phyloP scores from a whole-genome alignment of 2,329 filamentous ascomycete genomes.

The Colletotrichum tabaci region DNA sequence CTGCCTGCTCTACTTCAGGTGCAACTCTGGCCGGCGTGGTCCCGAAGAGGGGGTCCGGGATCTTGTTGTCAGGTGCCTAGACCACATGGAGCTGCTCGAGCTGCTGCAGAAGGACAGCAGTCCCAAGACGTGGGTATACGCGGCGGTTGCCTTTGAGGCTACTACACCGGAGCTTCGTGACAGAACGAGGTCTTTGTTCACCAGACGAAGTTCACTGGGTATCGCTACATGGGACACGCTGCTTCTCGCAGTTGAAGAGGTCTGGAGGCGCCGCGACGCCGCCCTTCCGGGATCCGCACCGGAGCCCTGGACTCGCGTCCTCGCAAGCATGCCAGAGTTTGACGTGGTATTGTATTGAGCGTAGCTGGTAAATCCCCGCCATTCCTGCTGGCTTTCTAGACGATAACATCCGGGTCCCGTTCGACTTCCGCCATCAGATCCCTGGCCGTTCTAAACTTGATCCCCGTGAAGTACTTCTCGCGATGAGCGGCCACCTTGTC shows the following conservation, averaged over 20 bases:
- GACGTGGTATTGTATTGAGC: constrained; percentile 7
- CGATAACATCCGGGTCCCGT: constrained; percentile 5
- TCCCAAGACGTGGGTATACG: constrained; percentile 22
- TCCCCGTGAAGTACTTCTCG: constrained; percentile 25
- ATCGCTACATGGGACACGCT: constrained; percentile 1
- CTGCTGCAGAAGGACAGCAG: constrained; percentile 1
- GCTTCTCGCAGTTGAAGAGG: neutral
- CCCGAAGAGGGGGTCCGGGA: constrained; percentile 5
- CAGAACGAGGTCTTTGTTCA: neutral
- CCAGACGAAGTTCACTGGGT: neutral
- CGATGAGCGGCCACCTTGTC: constrained; percentile 36
- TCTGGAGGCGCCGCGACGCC: constrained; percentile 2
- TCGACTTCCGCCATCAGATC: constrained; percentile 22
- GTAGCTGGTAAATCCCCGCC: no score
- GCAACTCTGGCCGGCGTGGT: constrained; percentile 21
- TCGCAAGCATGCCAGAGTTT: neutral
- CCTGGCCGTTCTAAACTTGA: constrained; percentile 17
- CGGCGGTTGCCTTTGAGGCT: neutral
- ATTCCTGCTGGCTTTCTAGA: neutral
- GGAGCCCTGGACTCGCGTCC: constrained; percentile 5
- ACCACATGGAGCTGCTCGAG: constrained; percentile 24
- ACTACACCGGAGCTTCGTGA: neutral
- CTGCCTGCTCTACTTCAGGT: constrained; percentile 24
- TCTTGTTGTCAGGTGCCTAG: constrained; percentile 10
- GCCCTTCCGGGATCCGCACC: neutral